Percentiles rank a stretch among this genome's conserved stretches.
Conservation (phyloP, 2,329 filamentous ascomycete genomes). For the Colletotrichum gloeosporioides region DNA sequence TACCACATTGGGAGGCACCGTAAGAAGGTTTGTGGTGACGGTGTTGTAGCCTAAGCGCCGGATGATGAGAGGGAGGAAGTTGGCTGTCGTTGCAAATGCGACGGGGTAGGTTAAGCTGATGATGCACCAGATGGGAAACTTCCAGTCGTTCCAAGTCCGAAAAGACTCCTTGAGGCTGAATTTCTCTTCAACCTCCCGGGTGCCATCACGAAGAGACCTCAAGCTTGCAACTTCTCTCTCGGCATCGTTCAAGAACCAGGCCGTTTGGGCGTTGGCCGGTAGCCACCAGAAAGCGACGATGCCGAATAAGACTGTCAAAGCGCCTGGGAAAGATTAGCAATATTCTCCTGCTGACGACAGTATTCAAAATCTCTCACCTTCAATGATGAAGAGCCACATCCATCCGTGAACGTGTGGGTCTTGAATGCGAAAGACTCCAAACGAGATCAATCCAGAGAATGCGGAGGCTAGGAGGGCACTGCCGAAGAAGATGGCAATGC, state of each 20-base stretch:
- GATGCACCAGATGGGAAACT: conserved; percentile 48
- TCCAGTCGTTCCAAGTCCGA: conserved; percentile 38
- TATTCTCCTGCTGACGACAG: accelerated
- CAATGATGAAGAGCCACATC: background rate
- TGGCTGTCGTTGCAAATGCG: conserved; percentile 44
- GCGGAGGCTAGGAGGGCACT: background rate
- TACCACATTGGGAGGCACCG: conserved; percentile 38
- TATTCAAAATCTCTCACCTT: background rate
- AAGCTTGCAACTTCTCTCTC: conserved; percentile 45
- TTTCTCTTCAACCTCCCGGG: conserved; percentile 36
- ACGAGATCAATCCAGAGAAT: background rate
- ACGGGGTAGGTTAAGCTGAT: conserved; percentile 54
- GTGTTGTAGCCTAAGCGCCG: conserved; percentile 46
- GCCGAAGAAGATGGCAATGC: conserved; percentile 26
- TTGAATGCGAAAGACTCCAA: conserved; percentile 1
- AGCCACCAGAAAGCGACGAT: conserved; percentile 1
- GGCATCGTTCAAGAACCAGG: conserved; percentile 48
- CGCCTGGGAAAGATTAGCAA: background rate
- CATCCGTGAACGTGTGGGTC: background rate
- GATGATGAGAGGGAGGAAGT: conserved; percentile 54
- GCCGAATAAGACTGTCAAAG: background rate
- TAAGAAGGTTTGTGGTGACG: conserved; percentile 48
- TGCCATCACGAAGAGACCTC: conserved; percentile 50
- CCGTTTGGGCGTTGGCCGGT: conserved; percentile 48
- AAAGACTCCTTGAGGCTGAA: conserved; percentile 48